Evolutionary conservation across 2,329 filamentous ascomycete species (phyloP), one percentile per base, ranked within the genome.

Genomic region (Epichloe festucae): DNA sequence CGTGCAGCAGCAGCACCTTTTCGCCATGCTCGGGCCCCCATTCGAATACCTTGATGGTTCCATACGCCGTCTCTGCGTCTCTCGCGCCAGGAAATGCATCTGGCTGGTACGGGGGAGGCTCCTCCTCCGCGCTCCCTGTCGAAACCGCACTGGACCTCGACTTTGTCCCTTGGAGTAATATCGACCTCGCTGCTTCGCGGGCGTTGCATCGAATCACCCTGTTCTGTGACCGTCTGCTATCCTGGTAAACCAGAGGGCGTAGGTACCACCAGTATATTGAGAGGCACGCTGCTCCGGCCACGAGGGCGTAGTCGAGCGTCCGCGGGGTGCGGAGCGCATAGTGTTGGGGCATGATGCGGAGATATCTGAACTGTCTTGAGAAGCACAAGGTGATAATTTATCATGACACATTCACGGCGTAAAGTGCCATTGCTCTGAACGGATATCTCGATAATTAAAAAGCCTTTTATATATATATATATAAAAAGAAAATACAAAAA

Each of bases 1-100:
- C 89, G 65, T 91, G 89, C 15, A 94, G 68, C 27, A 94, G 70
- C 14, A 94, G 69, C 1, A 91, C 81, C 60, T 83, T 89, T 31
- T 80, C 75, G 1, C 87, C 87, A 38, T 76, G 69, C 53, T 80
- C 75, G 0, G 86, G 85, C 0, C 89, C 89, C 77, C 84, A 93
- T 71, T 94, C 89, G 63, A 89, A 91, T 3, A 87, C 82, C 45
- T 83, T 73, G 55, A 87, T 78, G 4, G 70, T 78, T 15, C 88
- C 87, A 62, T 87, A 89, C 5, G 82, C 79, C 4, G 81, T 84
- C 12, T 71, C 63, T 15, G 93, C 80, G 62, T 89, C 79, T 53
- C 86, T 76, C 0, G 71, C 78, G 6, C 86, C 84, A 0, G 85
- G 85, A 14, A 90, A 74, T 15, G 77, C 76, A 64, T 88, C 76